These are phyloP conservation scores for Wallacemonas sp. DNA, from an alignment of 208 protist genomes.

Conservation along the genomic window DNA sequence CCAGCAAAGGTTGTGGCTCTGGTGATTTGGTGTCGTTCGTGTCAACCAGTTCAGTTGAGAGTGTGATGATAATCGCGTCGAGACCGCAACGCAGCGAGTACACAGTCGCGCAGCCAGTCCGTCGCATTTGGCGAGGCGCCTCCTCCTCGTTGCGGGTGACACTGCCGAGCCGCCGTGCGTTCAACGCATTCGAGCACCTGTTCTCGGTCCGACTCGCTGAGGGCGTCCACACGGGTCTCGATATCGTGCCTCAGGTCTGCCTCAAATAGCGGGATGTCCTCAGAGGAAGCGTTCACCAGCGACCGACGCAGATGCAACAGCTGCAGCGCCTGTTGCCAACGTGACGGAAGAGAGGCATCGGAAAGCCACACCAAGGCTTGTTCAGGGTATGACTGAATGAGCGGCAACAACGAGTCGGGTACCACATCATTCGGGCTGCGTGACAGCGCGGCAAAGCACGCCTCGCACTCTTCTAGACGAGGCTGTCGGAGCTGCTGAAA, in stretches of 20 bases:
- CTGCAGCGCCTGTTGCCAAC: constrained; percentile 26
- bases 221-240: no score
- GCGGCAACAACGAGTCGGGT: background rate
- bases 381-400: background rate
- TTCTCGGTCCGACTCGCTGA: no score
- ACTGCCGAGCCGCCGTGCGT: no score
- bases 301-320: constrained; percentile 19
- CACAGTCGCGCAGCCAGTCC: background rate
- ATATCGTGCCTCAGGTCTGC: no score
- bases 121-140: background rate
- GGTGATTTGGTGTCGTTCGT: no score
- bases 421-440: background rate
- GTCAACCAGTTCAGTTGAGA: background rate
- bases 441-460: background rate
- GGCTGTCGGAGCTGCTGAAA: constrained; percentile 54
- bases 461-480: constrained; percentile 39
- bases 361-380: constrained; percentile 1
- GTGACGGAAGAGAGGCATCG: no score
- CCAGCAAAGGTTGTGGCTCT: no score
- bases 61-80: background rate
- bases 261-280: no score
- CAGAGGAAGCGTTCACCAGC: no score
- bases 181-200: no score
- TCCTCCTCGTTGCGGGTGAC: no score
- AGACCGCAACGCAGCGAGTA: background rate